Conservation (phyloP, 2,329 filamentous ascomycete genomes). For the Zalaria obscura region DNA sequence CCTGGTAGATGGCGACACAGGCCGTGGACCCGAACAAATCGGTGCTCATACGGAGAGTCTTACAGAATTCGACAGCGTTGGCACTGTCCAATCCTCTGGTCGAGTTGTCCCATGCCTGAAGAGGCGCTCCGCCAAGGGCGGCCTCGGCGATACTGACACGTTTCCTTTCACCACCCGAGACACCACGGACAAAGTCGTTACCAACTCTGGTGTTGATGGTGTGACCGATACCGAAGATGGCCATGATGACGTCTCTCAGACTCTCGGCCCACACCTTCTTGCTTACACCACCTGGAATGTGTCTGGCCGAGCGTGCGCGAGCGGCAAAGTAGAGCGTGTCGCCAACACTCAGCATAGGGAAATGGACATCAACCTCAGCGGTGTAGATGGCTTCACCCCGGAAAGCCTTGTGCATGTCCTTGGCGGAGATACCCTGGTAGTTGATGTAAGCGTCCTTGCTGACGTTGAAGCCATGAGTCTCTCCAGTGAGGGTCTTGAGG, state of each 20-base stretch:
- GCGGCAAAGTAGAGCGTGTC: slow-evolving; percentile 71
- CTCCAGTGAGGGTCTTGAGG: slow-evolving; percentile 70
- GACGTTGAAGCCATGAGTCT: slow-evolving; percentile 66
- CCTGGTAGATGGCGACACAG: slow-evolving; percentile 61
- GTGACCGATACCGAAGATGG: slow-evolving; percentile 60
- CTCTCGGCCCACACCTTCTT: slow-evolving; percentile 44
- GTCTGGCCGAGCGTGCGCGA: slow-evolving; percentile 49
- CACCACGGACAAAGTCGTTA: slow-evolving; percentile 61
- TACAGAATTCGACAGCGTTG: slow-evolving; percentile 63
- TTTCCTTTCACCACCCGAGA: slow-evolving; percentile 65
- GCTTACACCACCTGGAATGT: slow-evolving; percentile 44
- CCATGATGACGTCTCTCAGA: slow-evolving; percentile 59
- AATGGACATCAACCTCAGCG: slow-evolving; percentile 71
- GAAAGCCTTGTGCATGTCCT: slow-evolving; percentile 65
- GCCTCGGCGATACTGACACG: slow-evolving; percentile 74
- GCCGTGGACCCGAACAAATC: slow-evolving; percentile 54
- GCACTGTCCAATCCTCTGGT: slow-evolving; percentile 62
- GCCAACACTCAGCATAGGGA: slow-evolving; percentile 61
- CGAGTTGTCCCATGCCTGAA: slow-evolving; percentile 66
- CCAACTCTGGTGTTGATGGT: slow-evolving; percentile 60
- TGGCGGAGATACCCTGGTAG: slow-evolving; percentile 61
- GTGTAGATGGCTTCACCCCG: slow-evolving; percentile 80
- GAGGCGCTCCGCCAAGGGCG: slow-evolving; percentile 44
- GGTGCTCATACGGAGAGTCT: slow-evolving; percentile 52
- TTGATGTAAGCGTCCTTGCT: slow-evolving; percentile 61